Evolutionary conservation across 768 basidiomycete genomes (phyloP).

Genomic region (Tricholoma sp.): DNA sequence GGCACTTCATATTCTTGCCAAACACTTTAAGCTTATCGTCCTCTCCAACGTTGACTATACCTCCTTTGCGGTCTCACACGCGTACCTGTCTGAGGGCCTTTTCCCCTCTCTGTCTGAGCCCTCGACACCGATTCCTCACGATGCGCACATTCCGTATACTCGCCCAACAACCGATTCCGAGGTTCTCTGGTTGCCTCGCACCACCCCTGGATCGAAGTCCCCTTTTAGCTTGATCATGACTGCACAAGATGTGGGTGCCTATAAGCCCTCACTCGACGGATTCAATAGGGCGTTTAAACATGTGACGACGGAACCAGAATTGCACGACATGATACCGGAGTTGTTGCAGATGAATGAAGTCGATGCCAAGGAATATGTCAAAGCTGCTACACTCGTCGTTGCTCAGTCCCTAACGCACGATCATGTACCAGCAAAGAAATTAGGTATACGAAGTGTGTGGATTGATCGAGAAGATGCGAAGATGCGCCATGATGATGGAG

Average conservation of each 20-base stretch:
- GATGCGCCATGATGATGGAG: conserved; percentile 34
- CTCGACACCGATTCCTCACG: conserved; percentile 13
- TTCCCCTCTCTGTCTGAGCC: conserved; percentile 9
- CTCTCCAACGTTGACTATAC: conserved; percentile 70
- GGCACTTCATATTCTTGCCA: conserved; percentile 55
- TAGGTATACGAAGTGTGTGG: conserved; percentile 59
- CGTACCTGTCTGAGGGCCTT: conserved; percentile 42
- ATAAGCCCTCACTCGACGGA: conserved; percentile 60
- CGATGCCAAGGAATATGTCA: conserved; percentile 25
- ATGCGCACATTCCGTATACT: conserved; percentile 15
- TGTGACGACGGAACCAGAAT: conserved; percentile 32
- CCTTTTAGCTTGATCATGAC: conserved; percentile 65
- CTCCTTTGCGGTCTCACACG: conserved; percentile 58
- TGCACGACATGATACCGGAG: conserved; percentile 27
- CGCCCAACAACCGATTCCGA: conserved; percentile 26
- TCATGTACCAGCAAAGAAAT: conserved; percentile 51
- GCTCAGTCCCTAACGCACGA: conserved; percentile 69
- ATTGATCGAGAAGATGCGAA: conserved; percentile 52
- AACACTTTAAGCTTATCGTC: conserved; percentile 63
- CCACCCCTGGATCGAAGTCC: conserved; percentile 39
- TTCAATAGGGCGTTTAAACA: conserved; percentile 46
- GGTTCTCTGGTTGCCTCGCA: conserved; percentile 40
- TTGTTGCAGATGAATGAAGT: conserved; percentile 9
- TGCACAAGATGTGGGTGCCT: conserved; percentile 67
- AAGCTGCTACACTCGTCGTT: conserved; percentile 52